Evolutionary conservation across 2,329 filamentous ascomycete species (phyloP).

Genomic region (Neurospora sp.): DNA sequence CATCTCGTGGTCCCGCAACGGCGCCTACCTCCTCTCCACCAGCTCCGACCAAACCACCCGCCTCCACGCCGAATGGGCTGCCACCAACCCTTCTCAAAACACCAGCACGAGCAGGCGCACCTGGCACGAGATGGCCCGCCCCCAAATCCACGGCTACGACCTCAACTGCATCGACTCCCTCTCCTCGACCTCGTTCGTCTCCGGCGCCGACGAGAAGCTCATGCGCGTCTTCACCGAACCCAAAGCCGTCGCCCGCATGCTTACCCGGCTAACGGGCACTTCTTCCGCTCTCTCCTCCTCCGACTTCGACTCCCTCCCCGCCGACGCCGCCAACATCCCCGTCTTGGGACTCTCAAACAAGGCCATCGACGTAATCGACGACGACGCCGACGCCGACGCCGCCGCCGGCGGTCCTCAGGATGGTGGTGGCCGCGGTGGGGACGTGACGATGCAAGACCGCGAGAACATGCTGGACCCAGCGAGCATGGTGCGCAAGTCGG

Average conservation of each 20-base stretch:
- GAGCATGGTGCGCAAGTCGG: slow-evolving; percentile 46
- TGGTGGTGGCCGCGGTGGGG: slow-evolving; percentile 19
- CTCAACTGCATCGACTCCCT: slow-evolving; percentile 85
- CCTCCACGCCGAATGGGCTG: slow-evolving; percentile 67
- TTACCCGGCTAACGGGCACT: slow-evolving; percentile 59
- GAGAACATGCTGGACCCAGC: slow-evolving; percentile 43
- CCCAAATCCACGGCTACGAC: slow-evolving; percentile 97
- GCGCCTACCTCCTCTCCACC: slow-evolving; percentile 79
- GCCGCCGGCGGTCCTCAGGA: slow-evolving; percentile 23
- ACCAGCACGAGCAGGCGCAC: slow-evolving; percentile 32
- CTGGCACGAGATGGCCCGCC: slow-evolving; percentile 93
- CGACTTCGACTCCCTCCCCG: slow-evolving; percentile 44
- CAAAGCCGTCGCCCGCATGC: slow-evolving; percentile 66
- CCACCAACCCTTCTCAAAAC: not conserved
- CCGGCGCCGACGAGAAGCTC: slow-evolving; percentile 96
- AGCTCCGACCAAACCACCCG: slow-evolving; percentile 88
- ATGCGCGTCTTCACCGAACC: slow-evolving; percentile 91
- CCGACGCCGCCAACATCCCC: slow-evolving; percentile 84
- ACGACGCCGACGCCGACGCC: slow-evolving; percentile 32
- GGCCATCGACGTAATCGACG: slow-evolving; percentile 56
- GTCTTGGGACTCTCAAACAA: slow-evolving; percentile 95
- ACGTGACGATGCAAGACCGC: slow-evolving; percentile 35
- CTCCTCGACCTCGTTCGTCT: slow-evolving; percentile 65
- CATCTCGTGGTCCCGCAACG: slow-evolving; percentile 73
- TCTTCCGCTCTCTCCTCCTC: slow-evolving; percentile 21